A percentile compares a stretch with the other conserved stretches of the same genome.
Conservation (phyloP, 2,329 filamentous ascomycete species). For the Zasmidium angulare region DNA sequence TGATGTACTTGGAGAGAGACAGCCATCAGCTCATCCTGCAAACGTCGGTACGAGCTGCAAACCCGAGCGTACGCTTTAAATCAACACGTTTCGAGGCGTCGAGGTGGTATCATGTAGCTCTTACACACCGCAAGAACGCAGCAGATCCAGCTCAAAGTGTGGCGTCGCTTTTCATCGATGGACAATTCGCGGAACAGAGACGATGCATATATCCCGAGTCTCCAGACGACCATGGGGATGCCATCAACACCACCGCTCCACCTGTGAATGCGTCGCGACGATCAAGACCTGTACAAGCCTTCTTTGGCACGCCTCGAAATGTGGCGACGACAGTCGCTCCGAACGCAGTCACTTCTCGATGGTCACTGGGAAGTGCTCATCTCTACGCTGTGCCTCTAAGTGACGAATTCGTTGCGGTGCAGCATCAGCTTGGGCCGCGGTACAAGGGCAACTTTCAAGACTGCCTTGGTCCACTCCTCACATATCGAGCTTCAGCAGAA, state of each 20-base stretch:
- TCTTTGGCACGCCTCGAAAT: slow-evolving; percentile 88
- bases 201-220: slow-evolving; percentile 83
- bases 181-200: slow-evolving; percentile 89
- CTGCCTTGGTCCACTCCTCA: slow-evolving; percentile 91
- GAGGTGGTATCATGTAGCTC: slow-evolving; percentile 88
- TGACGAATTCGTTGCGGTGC: slow-evolving; percentile 88
- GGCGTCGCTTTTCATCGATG: slow-evolving; percentile 86
- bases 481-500: slow-evolving; percentile 88
- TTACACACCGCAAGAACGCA: slow-evolving; percentile 67
- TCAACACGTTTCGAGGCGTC: slow-evolving; percentile 72
- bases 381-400: slow-evolving; percentile 84
- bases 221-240: slow-evolving; percentile 56
- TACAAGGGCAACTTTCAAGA: slow-evolving; percentile 98
- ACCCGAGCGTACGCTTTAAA: slow-evolving; percentile 92
- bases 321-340: slow-evolving; percentile 74
- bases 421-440: slow-evolving; percentile 82
- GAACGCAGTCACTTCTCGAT: slow-evolving; percentile 72
- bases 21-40: slow-evolving; percentile 93
- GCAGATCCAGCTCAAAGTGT: slow-evolving; percentile 31
- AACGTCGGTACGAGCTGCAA: slow-evolving; percentile 82
- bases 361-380: slow-evolving; percentile 88
- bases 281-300: slow-evolving; percentile 72
- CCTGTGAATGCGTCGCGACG: slow-evolving; percentile 41
- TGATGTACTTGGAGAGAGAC: slow-evolving; percentile 91
- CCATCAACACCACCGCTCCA: slow-evolving; percentile 6